phyloP scores from a whole-genome alignment of 2,329 filamentous ascomycete species.

The Xylaria digitata region DNA sequence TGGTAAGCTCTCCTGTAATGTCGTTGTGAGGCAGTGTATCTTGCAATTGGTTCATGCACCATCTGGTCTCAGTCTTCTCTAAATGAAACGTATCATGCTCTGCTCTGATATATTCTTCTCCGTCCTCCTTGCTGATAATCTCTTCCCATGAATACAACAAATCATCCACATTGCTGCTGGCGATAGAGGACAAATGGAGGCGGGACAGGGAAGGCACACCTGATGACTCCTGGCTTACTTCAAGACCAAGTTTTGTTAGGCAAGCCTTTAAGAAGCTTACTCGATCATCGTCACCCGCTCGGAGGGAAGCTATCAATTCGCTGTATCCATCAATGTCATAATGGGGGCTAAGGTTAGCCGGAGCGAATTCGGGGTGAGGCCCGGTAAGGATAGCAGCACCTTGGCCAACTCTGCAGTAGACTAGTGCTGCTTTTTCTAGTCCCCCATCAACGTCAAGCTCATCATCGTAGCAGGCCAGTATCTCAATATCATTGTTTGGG shows the following conservation, averaged over 20 bases:
- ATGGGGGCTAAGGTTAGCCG: slow-evolving; percentile 77
- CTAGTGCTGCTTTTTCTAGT: slow-evolving; percentile 77
- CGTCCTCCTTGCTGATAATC: slow-evolving; percentile 73
- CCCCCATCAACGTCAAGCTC: slow-evolving; percentile 81
- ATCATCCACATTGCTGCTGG: slow-evolving; percentile 72
- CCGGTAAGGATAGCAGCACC: slow-evolving; percentile 85
- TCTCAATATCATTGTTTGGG: slow-evolving; percentile 74
- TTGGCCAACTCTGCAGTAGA: slow-evolving; percentile 85
- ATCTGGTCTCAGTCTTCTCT: slow-evolving; percentile 71
- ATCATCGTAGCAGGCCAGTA: slow-evolving; percentile 83
- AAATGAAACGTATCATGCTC: slow-evolving; percentile 87
- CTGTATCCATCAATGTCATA: slow-evolving; percentile 76
- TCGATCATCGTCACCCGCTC: slow-evolving; percentile 75
- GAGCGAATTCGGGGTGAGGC: slow-evolving; percentile 94
- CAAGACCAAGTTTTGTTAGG: slow-evolving; percentile 82
- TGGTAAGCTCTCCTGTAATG: slow-evolving; percentile 41
- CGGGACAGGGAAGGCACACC: slow-evolving; percentile 82
- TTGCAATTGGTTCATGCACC: slow-evolving; percentile 67
- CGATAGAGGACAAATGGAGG: slow-evolving; percentile 81
- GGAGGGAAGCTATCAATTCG: slow-evolving; percentile 74
- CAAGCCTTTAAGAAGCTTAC: slow-evolving; percentile 82
- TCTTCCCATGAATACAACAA: slow-evolving; percentile 75
- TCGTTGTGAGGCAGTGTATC: slow-evolving; percentile 61
- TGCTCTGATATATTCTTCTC: slow-evolving; percentile 78
- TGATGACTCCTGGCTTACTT: slow-evolving; percentile 75